Percentiles rank a stretch among this genome's conserved stretches.
phyloP scores from a whole-genome alignment of 306 rosid species.

The Sophora flavescens region DNA sequence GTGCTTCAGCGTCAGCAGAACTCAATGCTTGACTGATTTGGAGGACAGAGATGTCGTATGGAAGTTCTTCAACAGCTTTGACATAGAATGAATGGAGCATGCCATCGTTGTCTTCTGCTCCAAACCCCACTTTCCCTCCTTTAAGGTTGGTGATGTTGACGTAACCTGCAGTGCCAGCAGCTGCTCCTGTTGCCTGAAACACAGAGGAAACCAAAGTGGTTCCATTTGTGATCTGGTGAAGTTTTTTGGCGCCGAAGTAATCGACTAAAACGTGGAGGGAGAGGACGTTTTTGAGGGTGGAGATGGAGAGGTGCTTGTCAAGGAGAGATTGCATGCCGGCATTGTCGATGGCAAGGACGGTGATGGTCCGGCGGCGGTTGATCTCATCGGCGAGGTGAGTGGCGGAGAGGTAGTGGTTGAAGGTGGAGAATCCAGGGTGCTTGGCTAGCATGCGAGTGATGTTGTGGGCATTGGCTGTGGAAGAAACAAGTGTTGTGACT shows the following conservation, averaged over 20 bases:
- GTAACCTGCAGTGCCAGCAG: slow-evolving; percentile 82
- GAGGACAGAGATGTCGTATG: slow-evolving; percentile 77
- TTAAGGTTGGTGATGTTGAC: slow-evolving; percentile 85
- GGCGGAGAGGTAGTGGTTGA: slow-evolving; percentile 86
- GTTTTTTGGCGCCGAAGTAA: slow-evolving; percentile 88
- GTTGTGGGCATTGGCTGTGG: slow-evolving; percentile 65
- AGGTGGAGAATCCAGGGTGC: slow-evolving; percentile 81
- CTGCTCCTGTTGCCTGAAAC: slow-evolving; percentile 84
- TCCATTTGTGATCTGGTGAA: slow-evolving; percentile 82
- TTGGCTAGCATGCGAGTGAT: slow-evolving; percentile 75
- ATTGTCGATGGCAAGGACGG: slow-evolving; percentile 89
- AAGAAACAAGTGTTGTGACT: slow-evolving; percentile 36
- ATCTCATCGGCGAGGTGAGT: slow-evolving; percentile 93
- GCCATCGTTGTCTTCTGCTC: slow-evolving; percentile 68
- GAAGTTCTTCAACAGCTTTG: slow-evolving; percentile 70
- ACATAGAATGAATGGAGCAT: slow-evolving; percentile 66
- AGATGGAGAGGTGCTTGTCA: slow-evolving; percentile 64
- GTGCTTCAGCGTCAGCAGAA: slow-evolving; percentile 96
- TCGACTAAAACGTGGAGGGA: slow-evolving; percentile 90
- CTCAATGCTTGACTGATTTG: slow-evolving; percentile 77
- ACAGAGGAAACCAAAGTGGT: slow-evolving; percentile 73
- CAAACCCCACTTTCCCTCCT: slow-evolving; percentile 87
- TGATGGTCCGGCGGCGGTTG: slow-evolving; percentile 93
- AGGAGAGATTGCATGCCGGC: slow-evolving; percentile 80
- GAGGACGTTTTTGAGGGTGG: slow-evolving; percentile 78